Conservation (phyloP, 805 yeast species). For the Zygosaccharomyces kombuchaensis region DNA sequence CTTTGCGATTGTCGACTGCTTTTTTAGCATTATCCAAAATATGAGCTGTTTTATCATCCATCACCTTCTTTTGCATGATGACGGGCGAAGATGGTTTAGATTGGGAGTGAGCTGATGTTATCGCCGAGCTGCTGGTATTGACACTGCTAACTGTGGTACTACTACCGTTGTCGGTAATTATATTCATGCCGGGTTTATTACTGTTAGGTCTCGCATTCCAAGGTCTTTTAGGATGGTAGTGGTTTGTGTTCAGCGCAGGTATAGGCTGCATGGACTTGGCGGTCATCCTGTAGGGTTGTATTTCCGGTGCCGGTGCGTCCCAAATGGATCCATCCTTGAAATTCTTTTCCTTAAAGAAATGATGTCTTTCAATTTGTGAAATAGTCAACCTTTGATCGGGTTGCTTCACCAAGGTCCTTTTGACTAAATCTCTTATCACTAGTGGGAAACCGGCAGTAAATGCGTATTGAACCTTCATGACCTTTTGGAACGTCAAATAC, state of each 20-base stretch:
- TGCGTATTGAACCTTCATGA: constrained; percentile 74
- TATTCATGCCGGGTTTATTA: not conserved
- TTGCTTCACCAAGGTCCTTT: constrained; percentile 57
- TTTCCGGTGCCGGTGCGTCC: constrained; percentile 55
- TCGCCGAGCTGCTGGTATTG: not conserved
- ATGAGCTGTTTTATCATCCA: constrained; percentile 33
- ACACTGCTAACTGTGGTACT: constrained; percentile 3
- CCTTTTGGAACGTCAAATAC: constrained; percentile 75
- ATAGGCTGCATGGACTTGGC: constrained; percentile 78
- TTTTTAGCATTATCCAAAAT: constrained; percentile 31
- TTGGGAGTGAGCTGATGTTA: not conserved
- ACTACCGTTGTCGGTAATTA: not conserved
- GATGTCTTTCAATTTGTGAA: constrained; percentile 55
- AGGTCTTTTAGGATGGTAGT: constrained; percentile 9
- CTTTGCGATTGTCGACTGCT: constrained; percentile 22
- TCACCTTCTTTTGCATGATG: constrained; percentile 12
- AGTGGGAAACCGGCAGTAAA: constrained; percentile 82
- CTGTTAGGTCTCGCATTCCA: constrained; percentile 15
- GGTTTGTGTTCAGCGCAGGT: constrained; percentile 42
- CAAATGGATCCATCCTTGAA: constrained; percentile 58
- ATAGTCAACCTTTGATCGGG: constrained; percentile 62
- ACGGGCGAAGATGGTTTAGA: constrained; percentile 6
- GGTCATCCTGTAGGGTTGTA: constrained; percentile 66
- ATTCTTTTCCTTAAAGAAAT: constrained; percentile 53
- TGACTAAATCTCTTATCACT: constrained; percentile 66